Evolutionary conservation across 441 rosid genomes (phyloP).

Genomic region (Dalechampia spathulata): DNA sequence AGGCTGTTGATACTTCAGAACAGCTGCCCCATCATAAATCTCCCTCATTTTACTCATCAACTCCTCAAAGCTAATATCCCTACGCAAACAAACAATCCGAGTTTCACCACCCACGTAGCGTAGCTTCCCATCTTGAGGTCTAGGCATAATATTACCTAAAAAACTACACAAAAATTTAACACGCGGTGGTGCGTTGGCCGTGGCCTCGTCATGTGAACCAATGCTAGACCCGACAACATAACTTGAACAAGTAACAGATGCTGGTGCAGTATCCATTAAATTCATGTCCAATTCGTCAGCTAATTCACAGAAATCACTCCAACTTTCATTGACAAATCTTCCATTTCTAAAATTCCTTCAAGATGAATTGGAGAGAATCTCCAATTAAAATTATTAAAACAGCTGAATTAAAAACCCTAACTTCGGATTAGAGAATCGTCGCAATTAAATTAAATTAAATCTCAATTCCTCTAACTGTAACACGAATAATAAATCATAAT

Average conservation of each 20-base stretch:
- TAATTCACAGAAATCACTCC: no score
- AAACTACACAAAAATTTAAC: constrained; percentile 91
- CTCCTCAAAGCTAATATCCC: constrained; percentile 69
- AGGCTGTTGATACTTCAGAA: constrained; percentile 94
- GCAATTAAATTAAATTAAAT: background rate
- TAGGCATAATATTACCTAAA: constrained; percentile 84
- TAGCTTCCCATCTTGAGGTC: constrained; percentile 90
- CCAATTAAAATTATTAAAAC: background rate
- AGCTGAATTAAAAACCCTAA: background rate
- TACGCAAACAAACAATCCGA: constrained; percentile 62
- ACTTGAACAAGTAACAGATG: constrained; percentile 21
- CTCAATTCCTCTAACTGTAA: background rate
- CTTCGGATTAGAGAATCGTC: background rate
- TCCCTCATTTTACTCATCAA: constrained; percentile 84
- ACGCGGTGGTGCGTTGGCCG: constrained; percentile 38
- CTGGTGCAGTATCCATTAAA: constrained; percentile 53
- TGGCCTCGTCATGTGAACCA: constrained; percentile 47
- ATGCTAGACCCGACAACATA: constrained; percentile 30
- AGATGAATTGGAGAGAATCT: no score
- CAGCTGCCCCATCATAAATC: constrained; percentile 67
- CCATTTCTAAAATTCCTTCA: no score
- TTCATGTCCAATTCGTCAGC: no score
- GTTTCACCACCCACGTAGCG: constrained; percentile 98
- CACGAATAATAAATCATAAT: background rate
- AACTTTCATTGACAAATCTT: no score